Base-by-base conservation (phyloP, 2,329 filamentous ascomycete species). In the Cladophialophora immunda region DNA sequence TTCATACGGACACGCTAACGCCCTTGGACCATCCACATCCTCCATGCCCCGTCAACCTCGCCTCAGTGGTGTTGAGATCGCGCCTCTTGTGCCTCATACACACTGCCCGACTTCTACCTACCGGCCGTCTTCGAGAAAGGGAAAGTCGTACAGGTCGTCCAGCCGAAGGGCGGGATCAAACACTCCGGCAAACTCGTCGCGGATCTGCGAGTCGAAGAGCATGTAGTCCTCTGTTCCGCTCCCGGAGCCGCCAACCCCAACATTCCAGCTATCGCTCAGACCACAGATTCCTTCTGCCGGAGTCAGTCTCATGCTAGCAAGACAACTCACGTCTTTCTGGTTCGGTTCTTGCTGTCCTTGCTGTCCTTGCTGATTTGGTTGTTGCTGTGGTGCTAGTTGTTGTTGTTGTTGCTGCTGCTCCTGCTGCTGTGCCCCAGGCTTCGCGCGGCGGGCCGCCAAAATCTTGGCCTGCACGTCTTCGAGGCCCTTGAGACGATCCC, bases 401-500 rank as follows among this genome's bases (percentile, higher is more conserved):
- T 30, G 29, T 30, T 30, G 29, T 30, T 30, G 29, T 8, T 30
- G 29, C 29, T 4, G 29, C 29, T 30, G 29, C 29, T 4, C 4
- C 29, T 30, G 4, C 29, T 32, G 53, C 29, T 55, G 53, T 32
- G 22, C 22, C 53, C 8, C 53, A 25, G 57, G 32, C 17, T 47
- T 59, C 11, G 27, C 15, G n/a, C 45, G 47, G 6, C 59, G 50
- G 29, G 29, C 29, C 50, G 50, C 59, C 15, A 36, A n/a, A 45
- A 64, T 57, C 52, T 64, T 64, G 19, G 53, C 17, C 38, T 64
- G 61, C 25, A 64, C 15, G 25, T 64, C 61, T 11, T 64, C 61
- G 27, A 64, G 61, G 22, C 61, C 32, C 19, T 58, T 56, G 17
- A 64, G 53, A 8, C 61, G 52, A 11, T 64, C 38, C 61, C 61